These are phyloP conservation scores for Sphaerulina vaccinii DNA, from an alignment of 2,329 filamentous ascomycete species.

Conservation along the genomic window DNA sequence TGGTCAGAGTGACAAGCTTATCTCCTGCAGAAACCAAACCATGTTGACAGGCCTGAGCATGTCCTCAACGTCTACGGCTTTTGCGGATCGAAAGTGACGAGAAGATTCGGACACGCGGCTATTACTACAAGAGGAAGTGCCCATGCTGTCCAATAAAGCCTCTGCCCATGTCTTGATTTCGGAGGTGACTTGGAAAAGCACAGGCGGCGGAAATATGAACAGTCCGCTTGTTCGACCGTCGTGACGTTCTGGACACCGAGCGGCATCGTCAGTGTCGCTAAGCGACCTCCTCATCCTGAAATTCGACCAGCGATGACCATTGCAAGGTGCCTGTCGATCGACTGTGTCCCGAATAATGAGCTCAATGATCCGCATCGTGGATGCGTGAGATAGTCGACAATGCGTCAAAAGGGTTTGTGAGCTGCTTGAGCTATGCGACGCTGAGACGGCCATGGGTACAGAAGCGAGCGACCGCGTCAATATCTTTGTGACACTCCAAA, in stretches of 20 bases:
- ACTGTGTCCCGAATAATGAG: no score
- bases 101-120: slow-evolving; percentile 39
- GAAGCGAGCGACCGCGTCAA: no score
- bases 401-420: no score
- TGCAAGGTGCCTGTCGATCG: no score
- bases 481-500: no score
- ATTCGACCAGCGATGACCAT: not conserved
- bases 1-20: not conserved
- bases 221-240: not conserved
- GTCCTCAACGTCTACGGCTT: not conserved
- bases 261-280: not conserved
- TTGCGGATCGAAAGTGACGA: not conserved
- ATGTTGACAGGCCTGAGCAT: not conserved
- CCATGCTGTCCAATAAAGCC: not conserved
- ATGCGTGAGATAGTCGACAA: no score
- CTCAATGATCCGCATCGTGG: no score
- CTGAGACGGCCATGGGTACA: no score
- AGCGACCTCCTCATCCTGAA: no score
- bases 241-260: not conserved
- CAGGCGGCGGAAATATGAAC: not conserved
- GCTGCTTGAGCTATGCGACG: no score
- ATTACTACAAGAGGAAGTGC: slow-evolving; percentile 12
- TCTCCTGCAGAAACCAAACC: not conserved
- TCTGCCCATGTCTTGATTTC: not conserved
- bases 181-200: not conserved